Percentiles rank a stretch among this genome's conserved stretches.
Conservation (phyloP, 805 yeast genomes). For the Yarrowia sp. region DNA sequence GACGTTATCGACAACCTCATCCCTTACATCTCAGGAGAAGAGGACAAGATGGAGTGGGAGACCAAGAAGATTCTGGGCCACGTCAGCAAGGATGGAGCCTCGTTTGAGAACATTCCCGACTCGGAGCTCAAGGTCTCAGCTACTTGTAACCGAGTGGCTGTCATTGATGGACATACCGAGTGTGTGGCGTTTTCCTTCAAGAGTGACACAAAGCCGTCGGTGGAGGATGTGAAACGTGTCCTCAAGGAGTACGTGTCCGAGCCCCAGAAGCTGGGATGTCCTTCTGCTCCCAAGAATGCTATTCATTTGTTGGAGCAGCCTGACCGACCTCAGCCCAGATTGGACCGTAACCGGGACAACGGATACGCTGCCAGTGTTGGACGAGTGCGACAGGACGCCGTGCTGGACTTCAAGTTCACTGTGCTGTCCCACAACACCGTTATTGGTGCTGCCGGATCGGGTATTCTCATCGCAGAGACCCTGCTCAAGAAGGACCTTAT, state of each 20-base stretch:
- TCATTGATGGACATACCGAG: constrained; percentile 96
- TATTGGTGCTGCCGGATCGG: constrained; percentile 99
- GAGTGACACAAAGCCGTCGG: constrained; percentile 77
- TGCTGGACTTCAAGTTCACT: constrained; percentile 92
- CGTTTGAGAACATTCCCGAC: constrained; percentile 57
- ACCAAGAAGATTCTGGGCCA: constrained; percentile 88
- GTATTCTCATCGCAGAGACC: constrained; percentile 91
- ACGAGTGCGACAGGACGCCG: constrained; percentile 88
- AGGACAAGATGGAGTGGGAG: constrained; percentile 98
- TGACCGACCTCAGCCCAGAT: constrained; percentile 96
- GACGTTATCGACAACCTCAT: constrained; percentile 92
- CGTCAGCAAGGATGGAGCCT: constrained; percentile 47
- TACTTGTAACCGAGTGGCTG: constrained; percentile 95
- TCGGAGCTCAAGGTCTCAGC: constrained; percentile 86
- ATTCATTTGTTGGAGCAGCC: constrained; percentile 87
- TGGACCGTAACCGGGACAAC: constrained; percentile 91
- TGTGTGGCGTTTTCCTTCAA: constrained; percentile 85
- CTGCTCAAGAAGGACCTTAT: constrained; percentile 72
- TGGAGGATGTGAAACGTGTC: constrained; percentile 71
- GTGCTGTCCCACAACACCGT: constrained; percentile 96
- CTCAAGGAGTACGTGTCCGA: constrained; percentile 77
- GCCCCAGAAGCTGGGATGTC: constrained; percentile 74
- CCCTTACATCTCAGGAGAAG: constrained; percentile 95
- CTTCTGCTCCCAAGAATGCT: constrained; percentile 89
- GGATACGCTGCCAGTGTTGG: constrained; percentile 97